Evolutionary conservation across 495 filamentous ascomycete species (phyloP), one percentile per base, ranked within the genome.

Genomic region (Hypoxylon cercidicola): DNA sequence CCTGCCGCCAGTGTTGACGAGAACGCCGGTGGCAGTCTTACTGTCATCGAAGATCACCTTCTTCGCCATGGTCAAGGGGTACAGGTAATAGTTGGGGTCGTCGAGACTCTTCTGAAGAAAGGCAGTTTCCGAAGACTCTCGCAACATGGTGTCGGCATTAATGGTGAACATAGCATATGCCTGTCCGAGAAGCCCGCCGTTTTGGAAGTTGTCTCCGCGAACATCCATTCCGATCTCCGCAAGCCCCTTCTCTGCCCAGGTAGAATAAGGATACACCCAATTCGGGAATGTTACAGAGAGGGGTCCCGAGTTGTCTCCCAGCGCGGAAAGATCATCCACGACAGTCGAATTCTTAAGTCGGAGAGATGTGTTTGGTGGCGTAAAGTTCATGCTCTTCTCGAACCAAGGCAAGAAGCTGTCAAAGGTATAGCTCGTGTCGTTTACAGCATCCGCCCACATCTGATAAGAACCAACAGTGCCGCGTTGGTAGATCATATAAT

Each of bases 381-480:
- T 87, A 67, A 87, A 86, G 0, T 77, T 58, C 0, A 78, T 52
- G 43, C 78, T 83, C 43, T 82, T 82, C 55, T 87, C 72, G 60
- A 82, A 89, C 59, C 79, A 86, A 0, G 84, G 84, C 0, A 87
- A 73, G 0, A 85, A 54, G 6, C 80, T 75, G 10, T 84, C 77
- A 32, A 77, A 90, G 1, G 73, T 73, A 59, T 85, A 90, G 52
- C 75, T 81, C 3, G 77, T 48, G 62, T 89, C 87, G 41, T 80
- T 79, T 4, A 89, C 85, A 0, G 51, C 41, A 23, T 85, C 78
- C 0, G 87, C 87, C 87, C 87, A 90, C 61, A 73, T 67, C n/a
- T 85, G 72, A 61, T 80, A 80, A 1, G 83, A 72, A 0, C 74
- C 80, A 4, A 45, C 50, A 20, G 66, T 72, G 11, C 45, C 63